Base-by-base conservation (phyloP, 495 filamentous ascomycete genomes). In the Choiromyces venosus region DNA sequence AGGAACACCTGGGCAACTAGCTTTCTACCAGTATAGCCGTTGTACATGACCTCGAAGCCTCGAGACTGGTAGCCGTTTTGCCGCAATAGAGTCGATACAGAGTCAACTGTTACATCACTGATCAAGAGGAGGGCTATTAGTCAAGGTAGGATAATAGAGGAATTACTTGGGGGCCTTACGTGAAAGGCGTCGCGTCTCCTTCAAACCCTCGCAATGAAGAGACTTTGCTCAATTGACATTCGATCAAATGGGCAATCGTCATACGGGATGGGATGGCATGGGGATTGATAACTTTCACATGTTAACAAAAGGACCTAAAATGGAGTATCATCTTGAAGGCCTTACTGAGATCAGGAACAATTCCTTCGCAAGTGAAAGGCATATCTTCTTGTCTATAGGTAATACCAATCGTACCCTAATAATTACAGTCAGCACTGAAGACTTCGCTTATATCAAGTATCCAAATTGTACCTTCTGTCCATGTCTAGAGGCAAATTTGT, bases 181-280 rank as follows among this genome's bases (percentile, higher is more conserved):
- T 98, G 83, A 99, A 99, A 0, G 95, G 96, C 0, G 95, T 99
- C 21, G 96, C 95, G 81, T 99, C 96, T 78, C 96, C 95, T 83
- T 98, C 96, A 80, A 91, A 90, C 33, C 95, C 95, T 82, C 91
- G 91, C 21, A 97, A 86, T 0, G 94, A 89, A 0, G 93, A 91
- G 25, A 98, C 95, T 83, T 99, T 99, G 83, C 91, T 94, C 61
- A 98, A 88, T 80, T 97, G 88, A 86, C 95, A 98, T 84, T 99
- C 95, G 83, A 99, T 96, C 87, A 99, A 93, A 87, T 99, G 96
- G 73, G 96, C 95, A 86, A 98, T 98, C 0, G 95, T 99, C 95
- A 99, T 99, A 87, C 95, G 95, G 19, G 95, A 99, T 1, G 95
- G 95, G 87, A 99, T 98, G 83, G 96, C 95, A 87, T 99, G 95